These are phyloP conservation scores for Orychophragmus violaceus DNA, from an alignment of 345 rosid species.

Conservation along the genomic window DNA sequence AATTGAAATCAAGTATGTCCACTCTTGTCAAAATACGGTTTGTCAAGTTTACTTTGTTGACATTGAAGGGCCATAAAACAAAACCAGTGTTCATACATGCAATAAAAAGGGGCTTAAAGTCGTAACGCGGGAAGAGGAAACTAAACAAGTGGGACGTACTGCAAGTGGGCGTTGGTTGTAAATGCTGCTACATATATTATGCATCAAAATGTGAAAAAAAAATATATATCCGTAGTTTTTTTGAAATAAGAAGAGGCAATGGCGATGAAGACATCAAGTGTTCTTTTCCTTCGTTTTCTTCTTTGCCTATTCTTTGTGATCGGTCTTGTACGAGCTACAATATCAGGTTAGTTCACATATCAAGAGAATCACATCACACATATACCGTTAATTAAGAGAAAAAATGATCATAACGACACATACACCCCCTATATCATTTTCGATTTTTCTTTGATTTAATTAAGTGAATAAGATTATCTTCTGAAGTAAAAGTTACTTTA, in stretches of 20 bases:
- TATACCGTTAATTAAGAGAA: no score
- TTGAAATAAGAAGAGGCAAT: neutral
- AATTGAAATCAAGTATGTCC: no score
- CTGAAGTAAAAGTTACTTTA: neutral
- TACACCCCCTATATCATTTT: no score
- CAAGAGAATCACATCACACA: neutral
- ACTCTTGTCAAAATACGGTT: neutral
- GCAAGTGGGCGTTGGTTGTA: neutral
- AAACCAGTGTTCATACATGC: neutral
- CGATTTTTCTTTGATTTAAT: neutral
- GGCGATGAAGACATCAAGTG: slow-evolving; percentile 2
- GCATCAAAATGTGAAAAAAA: neutral
- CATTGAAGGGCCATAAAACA: neutral
- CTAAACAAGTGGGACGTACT: neutral
- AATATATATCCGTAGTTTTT: neutral
- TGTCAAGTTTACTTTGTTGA: neutral
- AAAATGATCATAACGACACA: neutral
- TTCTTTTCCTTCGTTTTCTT: neutral
- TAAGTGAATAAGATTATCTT: neutral
- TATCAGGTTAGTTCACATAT: slow-evolving; percentile 1
- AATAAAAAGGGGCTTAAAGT: neutral
- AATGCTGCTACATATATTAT: neutral
- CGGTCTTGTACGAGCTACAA: slow-evolving; percentile 2
- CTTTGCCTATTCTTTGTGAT: neutral
- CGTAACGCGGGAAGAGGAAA: neutral